Base-by-base conservation (phyloP, 2,329 filamentous ascomycete genomes). In the Hortaea sp. region DNA sequence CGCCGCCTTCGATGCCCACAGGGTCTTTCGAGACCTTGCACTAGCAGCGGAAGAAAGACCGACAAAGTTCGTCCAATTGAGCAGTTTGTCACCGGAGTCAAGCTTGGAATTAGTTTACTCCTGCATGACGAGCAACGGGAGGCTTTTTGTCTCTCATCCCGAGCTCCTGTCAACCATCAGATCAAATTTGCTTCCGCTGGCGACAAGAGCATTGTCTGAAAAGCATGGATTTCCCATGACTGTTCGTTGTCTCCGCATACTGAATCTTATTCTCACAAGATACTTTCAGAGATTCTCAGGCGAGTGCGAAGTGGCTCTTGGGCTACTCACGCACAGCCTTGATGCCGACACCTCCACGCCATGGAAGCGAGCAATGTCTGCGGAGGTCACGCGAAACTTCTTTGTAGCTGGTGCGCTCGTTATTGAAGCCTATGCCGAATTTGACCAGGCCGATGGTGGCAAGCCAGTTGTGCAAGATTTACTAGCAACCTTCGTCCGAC, bases 101-200 rank as follows among this genome's bases (percentile, higher is more conserved):
- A 86, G 88, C 5, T 70, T 98, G 1, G 92, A 98, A 62, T 75
- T 97, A 45, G 88, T 98, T 56, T 89, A 95, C 66, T 90, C 88
- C 1, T 81, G 95, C 44, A 71, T 98, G 49, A 83, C 84, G 27
- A 94, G 89, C 57, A 88, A 95, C 69, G 78, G 82, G n/a, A 73
- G 75, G 43, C 79, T 94, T 29, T 92, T 97, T 63, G 72, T 81
- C 12, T 72, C 74, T 3, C 88, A 95, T 60, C 75, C 79, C 0
- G 89, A 95, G 60, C 85, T 94, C 63, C 78, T 84, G 5, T 77
- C 90, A 53, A 79, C 94, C 34, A 72, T 97, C 34, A 81, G 85
- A 28, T 73, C 76, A 3, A 77, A 84, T 42, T 78, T 95, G 2
- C 85, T 95, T 77, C 89, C 90, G 2, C 79, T 94, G 51, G 78